Evolutionary conservation across 768 basidiomycete genomes (phyloP).

Genomic region (Leucocoprinus birnbaumii): DNA sequence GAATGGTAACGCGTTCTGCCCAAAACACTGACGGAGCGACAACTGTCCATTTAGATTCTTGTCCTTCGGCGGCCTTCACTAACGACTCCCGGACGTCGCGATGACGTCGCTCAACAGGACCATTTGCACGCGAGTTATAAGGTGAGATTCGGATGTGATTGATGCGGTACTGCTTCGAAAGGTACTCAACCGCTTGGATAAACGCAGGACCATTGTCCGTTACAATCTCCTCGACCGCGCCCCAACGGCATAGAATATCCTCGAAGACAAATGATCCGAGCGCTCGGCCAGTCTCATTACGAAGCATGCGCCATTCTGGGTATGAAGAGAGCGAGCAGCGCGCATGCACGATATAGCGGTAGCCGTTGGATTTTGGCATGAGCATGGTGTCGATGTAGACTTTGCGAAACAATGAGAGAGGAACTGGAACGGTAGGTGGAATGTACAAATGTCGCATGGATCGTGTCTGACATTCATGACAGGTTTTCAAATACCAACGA

Average conservation of each 20-base stretch:
- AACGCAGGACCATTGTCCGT: slow-evolving; percentile 30
- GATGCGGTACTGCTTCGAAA: slow-evolving; percentile 26
- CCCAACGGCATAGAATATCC: slow-evolving; percentile 34
- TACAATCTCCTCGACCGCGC: slow-evolving; percentile 28
- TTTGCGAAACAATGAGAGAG: slow-evolving; percentile 22
- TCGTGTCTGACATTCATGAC: slow-evolving; percentile 28
- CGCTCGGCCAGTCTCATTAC: slow-evolving; percentile 17
- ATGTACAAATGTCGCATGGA: slow-evolving; percentile 19
- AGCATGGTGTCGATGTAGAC: slow-evolving; percentile 28
- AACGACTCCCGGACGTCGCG: slow-evolving; percentile 23
- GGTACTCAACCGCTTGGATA: slow-evolving; percentile 17
- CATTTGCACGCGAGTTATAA: slow-evolving; percentile 42
- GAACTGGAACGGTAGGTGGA: slow-evolving; percentile 23
- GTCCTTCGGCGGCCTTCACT: slow-evolving; percentile 26
- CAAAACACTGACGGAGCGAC: slow-evolving; percentile 25
- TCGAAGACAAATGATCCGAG: slow-evolving; percentile 24
- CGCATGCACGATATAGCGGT: slow-evolving; percentile 22
- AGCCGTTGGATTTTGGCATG: slow-evolving; percentile 18
- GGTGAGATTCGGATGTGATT: slow-evolving; percentile 35
- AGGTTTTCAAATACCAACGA: slow-evolving; percentile 27
- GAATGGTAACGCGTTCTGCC: slow-evolving; percentile 28
- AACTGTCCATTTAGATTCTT: slow-evolving; percentile 27
- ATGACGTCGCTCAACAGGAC: slow-evolving; percentile 31
- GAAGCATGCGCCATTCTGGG: slow-evolving; percentile 19
- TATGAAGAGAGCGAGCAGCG: slow-evolving; percentile 20